Evolutionary conservation across 2,329 filamentous ascomycete species (phyloP).

Genomic region (Phialophora verrucosa): DNA sequence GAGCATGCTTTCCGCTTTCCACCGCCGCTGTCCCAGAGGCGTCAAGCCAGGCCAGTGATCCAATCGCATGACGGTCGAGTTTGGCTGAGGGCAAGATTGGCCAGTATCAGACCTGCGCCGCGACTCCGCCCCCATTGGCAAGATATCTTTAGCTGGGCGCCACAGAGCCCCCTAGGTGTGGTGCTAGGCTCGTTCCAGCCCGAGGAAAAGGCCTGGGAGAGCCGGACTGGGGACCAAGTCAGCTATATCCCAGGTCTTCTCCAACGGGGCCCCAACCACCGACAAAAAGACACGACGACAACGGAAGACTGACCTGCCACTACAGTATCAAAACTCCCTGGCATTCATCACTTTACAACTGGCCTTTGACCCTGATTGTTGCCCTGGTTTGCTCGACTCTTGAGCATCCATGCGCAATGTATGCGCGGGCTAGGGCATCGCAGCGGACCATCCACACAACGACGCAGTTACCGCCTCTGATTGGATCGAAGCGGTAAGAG

Average conservation of each 20-base stretch:
- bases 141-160: conserved; percentile 37
- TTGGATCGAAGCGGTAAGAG: conserved; percentile 18
- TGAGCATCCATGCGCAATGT: conserved; percentile 32
- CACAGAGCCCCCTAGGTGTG: conserved; percentile 24
- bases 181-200: conserved; percentile 31
- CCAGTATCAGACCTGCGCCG: conserved; percentile 34
- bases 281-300: conserved; percentile 25
- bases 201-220: conserved; percentile 15
- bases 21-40: conserved; percentile 12
- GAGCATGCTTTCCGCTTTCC: conserved; percentile 6
- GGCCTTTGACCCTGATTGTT: conserved; percentile 26
- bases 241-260: conserved; percentile 32
- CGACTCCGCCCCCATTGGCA: conserved; percentile 35
- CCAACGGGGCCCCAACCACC: conserved; percentile 33
- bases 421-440: conserved; percentile 21
- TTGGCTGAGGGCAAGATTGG: conserved; percentile 25
- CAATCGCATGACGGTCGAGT: conserved; percentile 25
- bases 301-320: conserved; percentile 20
- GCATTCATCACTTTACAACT: conserved; percentile 17
- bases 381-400: conserved; percentile 17
- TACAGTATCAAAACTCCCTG: conserved; percentile 9
- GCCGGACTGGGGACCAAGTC: conserved; percentile 23
- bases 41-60: conserved; percentile 18
- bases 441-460: conserved; percentile 19
- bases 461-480: conserved; percentile 14